Evolutionary conservation across 768 basidiomycete genomes (phyloP).

Genomic region (Rhizopogon vinicolor): DNA sequence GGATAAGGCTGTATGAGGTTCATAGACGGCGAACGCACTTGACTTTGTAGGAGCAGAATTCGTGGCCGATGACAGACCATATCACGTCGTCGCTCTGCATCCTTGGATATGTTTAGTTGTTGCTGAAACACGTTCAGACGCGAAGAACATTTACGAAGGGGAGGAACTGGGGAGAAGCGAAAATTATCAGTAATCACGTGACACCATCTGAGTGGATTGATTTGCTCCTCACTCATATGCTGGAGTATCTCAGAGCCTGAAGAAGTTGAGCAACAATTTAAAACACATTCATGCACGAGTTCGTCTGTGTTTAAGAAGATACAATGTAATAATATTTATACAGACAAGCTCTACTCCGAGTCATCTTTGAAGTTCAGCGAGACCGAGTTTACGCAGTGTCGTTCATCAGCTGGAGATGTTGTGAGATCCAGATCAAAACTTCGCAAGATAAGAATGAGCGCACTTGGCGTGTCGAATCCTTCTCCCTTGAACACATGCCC

Average conservation of each 20-base stretch:
- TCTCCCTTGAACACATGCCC: conserved; percentile 97
- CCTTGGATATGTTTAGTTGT: conserved; percentile 1
- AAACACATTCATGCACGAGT: no score
- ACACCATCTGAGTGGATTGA: background rate
- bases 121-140: background rate
- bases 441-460: conserved; percentile 18
- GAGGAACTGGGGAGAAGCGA: background rate
- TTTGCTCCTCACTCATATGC: no score
- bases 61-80: conserved; percentile 91
- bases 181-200: conserved; percentile 7
- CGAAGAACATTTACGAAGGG: background rate
- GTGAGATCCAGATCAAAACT: background rate
- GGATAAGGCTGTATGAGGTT: conserved; percentile 4
- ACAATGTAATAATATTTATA: no score
- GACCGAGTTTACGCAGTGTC: conserved; percentile 88
- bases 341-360: no score
- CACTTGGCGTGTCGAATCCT: conserved; percentile 75
- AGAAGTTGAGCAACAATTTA: no score
- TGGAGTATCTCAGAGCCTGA: no score
- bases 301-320: no score
- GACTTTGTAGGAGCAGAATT: conserved; percentile 99
- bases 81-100: conserved; percentile 99
- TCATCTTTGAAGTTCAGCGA: conserved; percentile 52
- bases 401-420: conserved; percentile 58
- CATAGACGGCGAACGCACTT: conserved; percentile 56